Evolutionary conservation across 192 early-diverging fungal species (phyloP).

Genomic region (Pecoramyces ruminantium): DNA sequence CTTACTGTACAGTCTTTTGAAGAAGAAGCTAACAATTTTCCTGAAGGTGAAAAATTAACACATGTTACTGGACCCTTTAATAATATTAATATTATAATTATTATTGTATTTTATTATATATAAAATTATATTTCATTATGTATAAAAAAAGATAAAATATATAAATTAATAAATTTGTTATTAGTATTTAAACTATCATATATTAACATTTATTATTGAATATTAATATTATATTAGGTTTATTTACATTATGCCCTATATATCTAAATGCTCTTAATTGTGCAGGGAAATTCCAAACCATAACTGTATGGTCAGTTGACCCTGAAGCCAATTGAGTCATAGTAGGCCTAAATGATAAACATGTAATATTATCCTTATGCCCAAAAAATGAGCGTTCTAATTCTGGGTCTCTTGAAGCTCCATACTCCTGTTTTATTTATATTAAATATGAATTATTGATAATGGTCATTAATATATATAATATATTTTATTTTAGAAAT

Average conservation of each 20-base stretch:
- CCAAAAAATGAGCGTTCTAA: constrained; percentile 39
- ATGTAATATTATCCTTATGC: constrained; percentile 34
- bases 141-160: too few species aligned
- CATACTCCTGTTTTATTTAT: neutral
- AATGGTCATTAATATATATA: too few species aligned
- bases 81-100: too few species aligned
- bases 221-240: too few species aligned
- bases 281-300: constrained; percentile 48
- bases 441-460: too few species aligned
- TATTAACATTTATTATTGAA: too few species aligned
- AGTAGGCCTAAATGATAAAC: constrained; percentile 29
- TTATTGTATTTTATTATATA: too few species aligned
- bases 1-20: constrained; percentile 32
- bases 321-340: constrained; percentile 36
- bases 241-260: constrained; percentile 33
- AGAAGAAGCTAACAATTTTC: constrained; percentile 29
- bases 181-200: too few species aligned
- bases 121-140: too few species aligned
- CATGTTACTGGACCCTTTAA: constrained; percentile 25
- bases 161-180: too few species aligned
- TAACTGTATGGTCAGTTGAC: constrained; percentile 35
- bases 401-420: constrained; percentile 11
- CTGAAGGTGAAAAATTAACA: constrained; percentile 31
- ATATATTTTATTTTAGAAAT: too few species aligned
- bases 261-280: constrained; percentile 36